These are phyloP conservation scores for Aureoboletus auriporus DNA, from an alignment of 768 basidiomycete genomes.

Conservation along the genomic window DNA sequence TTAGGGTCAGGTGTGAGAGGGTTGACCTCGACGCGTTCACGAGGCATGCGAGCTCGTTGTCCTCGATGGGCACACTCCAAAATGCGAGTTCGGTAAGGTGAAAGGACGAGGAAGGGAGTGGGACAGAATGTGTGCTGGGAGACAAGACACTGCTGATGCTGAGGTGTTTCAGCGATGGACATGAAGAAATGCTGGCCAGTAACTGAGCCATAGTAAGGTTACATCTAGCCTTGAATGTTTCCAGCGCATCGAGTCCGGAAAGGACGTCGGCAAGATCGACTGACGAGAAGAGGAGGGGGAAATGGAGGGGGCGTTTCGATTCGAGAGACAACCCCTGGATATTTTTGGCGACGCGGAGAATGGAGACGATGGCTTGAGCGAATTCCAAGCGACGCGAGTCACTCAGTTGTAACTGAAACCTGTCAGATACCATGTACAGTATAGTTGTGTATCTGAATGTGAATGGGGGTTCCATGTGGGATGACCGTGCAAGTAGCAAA, in stretches of 20 bases:
- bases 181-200: constrained; percentile 3
- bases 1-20: constrained; percentile 6
- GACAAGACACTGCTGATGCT: not conserved
- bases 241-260: not conserved
- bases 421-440: too few relatives aligned
- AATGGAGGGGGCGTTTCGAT: too few relatives aligned
- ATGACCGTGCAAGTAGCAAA: too few relatives aligned
- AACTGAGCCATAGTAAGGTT: constrained; percentile 2
- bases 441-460: too few relatives aligned
- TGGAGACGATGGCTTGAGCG: too few relatives aligned
- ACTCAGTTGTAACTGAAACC: too few relatives aligned
- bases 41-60: constrained; percentile 10
- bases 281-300: not conserved
- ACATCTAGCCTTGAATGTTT: not conserved
- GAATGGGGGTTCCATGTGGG: too few relatives aligned
- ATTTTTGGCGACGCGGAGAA: too few relatives aligned
- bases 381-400: too few relatives aligned
- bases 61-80: not conserved
- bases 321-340: too few relatives aligned
- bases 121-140: not conserved
- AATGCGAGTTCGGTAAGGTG: constrained; percentile 1
- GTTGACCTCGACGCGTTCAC: constrained; percentile 2
- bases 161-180: constrained; percentile 7
- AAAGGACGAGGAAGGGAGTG: not conserved
- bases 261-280: constrained; percentile 1